phyloP scores from a whole-genome alignment of 768 basidiomycete genomes.

The Lentinula lateritia region DNA sequence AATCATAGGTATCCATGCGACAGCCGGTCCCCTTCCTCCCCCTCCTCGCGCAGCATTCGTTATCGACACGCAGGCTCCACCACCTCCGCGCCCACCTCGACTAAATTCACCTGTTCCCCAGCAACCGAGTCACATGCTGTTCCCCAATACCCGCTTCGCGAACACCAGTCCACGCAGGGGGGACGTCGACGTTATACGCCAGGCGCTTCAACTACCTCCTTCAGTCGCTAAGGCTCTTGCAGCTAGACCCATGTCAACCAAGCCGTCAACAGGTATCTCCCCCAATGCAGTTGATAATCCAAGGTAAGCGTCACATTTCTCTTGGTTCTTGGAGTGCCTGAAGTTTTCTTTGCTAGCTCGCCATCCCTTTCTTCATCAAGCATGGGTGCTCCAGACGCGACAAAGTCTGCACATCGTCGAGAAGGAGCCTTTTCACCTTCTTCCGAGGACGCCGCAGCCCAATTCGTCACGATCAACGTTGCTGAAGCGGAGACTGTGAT shows the following conservation, averaged over 20 bases:
- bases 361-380: background rate
- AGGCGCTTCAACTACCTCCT: conserved; percentile 53
- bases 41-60: conserved; percentile 56
- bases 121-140: conserved; percentile 16
- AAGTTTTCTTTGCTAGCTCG: background rate
- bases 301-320: background rate
- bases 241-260: conserved; percentile 13
- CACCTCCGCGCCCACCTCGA: conserved; percentile 61
- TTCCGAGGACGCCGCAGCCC: conserved; percentile 8
- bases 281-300: background rate
- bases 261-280: background rate
- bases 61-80: conserved; percentile 36
- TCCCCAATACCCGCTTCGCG: background rate
- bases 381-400: background rate
- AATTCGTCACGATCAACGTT: background rate
- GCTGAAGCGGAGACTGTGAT: background rate
- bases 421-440: conserved; percentile 68
- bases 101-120: conserved; percentile 43
- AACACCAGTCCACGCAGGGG: conserved; percentile 24
- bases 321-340: background rate
- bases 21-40: conserved; percentile 67
- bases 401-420: conserved; percentile 32
- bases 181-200: conserved; percentile 54
- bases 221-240: conserved; percentile 46
- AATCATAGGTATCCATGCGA: conserved; percentile 50